These are phyloP conservation scores for Cutaneotrichosporon sp. DNA, from an alignment of 1,284 basidiomycete genomes.

Conservation along the genomic window DNA sequence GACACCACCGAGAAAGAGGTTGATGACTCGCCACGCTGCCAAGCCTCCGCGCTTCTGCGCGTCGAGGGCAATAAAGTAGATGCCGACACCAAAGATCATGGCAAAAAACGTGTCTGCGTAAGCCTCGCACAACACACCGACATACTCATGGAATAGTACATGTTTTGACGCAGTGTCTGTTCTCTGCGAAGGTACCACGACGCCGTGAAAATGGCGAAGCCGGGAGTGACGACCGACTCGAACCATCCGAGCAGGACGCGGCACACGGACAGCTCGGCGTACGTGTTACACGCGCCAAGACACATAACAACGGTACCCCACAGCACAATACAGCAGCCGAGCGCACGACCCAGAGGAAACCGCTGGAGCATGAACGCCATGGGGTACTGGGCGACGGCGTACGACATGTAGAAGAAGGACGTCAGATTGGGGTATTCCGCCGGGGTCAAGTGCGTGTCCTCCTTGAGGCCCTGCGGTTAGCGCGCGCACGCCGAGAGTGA, in stretches of 20 bases:
- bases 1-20: slow-evolving; percentile 28
- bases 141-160: slow-evolving; percentile 28
- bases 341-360: slow-evolving; percentile 22
- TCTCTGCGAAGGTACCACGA: slow-evolving; percentile 30
- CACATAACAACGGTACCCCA: slow-evolving; percentile 23
- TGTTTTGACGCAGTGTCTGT: slow-evolving; percentile 17
- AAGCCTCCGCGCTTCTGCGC: slow-evolving; percentile 17
- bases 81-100: slow-evolving; percentile 14
- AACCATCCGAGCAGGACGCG: slow-evolving; percentile 28
- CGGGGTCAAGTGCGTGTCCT: slow-evolving; percentile 16
- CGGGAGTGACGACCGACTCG: slow-evolving; percentile 24
- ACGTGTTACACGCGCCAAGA: slow-evolving; percentile 26
- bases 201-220: slow-evolving; percentile 21
- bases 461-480: slow-evolving; percentile 5
- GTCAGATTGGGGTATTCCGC: slow-evolving; percentile 20
- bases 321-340: slow-evolving; percentile 14
- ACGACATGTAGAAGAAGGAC: slow-evolving; percentile 15
- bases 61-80: slow-evolving; percentile 25
- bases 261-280: slow-evolving; percentile 19
- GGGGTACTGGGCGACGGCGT: slow-evolving; percentile 11
- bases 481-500: no score
- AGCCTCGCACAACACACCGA: not conserved
- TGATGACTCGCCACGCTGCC: slow-evolving; percentile 30
- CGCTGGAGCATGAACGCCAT: slow-evolving; percentile 25
- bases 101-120: slow-evolving; percentile 6